phyloP scores from a whole-genome alignment of 768 basidiomycete species.

The Boletus speciosus region DNA sequence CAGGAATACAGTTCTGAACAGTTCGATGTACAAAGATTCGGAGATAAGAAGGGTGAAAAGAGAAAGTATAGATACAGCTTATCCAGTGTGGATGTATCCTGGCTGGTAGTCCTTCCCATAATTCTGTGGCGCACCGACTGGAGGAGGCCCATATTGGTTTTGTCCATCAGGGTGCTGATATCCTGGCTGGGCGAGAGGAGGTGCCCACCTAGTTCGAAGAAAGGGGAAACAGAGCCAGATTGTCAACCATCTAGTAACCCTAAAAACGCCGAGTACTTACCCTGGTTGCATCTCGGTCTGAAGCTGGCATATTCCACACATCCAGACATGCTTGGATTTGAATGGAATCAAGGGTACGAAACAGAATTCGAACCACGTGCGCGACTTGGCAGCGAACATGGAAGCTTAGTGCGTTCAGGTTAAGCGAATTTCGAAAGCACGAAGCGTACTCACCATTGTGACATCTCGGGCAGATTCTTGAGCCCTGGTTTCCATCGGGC shows the following conservation, averaged over 20 bases:
- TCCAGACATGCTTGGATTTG: slow-evolving; percentile 58
- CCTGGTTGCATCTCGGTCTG: slow-evolving; percentile 47
- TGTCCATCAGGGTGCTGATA: slow-evolving; percentile 36
- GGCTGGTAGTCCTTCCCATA: slow-evolving; percentile 28
- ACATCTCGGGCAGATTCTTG: slow-evolving; percentile 66
- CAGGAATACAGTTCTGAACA: neutral
- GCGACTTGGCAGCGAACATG: slow-evolving; percentile 59
- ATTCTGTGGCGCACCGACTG: slow-evolving; percentile 5
- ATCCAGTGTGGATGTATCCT: slow-evolving; percentile 21
- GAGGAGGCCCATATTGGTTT: slow-evolving; percentile 10
- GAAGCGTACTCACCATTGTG: slow-evolving; percentile 56
- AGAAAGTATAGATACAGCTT: neutral
- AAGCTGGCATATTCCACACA: slow-evolving; percentile 72
- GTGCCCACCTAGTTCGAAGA: slow-evolving; percentile 31
- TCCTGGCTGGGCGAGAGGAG: slow-evolving; percentile 32
- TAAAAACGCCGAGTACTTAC: slow-evolving; percentile 33
- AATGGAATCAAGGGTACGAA: slow-evolving; percentile 71
- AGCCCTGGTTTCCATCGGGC: slow-evolving; percentile 48
- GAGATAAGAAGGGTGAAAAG: neutral
- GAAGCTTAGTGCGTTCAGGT: slow-evolving; percentile 39
- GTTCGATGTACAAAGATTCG: neutral
- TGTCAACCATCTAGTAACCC: neutral
- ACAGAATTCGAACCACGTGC: slow-evolving; percentile 75
- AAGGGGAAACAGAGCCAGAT: neutral
- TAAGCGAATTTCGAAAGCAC: neutral